Percentiles rank a stretch among this genome's conserved stretches.
Conservation (phyloP, 1,139 yeast genomes). For the Pichia sp. region DNA sequence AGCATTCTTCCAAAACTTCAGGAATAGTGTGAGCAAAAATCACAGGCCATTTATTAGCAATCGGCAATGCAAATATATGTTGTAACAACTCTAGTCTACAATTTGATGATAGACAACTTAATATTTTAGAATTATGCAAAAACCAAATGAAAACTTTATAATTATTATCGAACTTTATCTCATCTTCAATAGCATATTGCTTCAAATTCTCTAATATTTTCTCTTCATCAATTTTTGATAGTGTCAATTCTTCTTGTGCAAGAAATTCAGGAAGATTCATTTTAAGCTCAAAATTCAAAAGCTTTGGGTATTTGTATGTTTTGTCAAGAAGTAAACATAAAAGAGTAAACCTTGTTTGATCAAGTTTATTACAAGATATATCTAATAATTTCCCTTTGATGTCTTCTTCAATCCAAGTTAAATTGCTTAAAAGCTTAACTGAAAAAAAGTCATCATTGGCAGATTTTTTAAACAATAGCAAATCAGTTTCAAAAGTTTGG, state of each 20-base stretch:
- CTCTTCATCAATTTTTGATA: too few relatives aligned
- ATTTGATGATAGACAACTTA: neutral
- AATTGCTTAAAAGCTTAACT: neutral
- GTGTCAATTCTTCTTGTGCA: too few relatives aligned
- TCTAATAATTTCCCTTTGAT: neutral
- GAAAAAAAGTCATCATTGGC: neutral
- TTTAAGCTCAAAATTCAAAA: too few relatives aligned
- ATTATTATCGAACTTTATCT: neutral
- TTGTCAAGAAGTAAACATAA: neutral
- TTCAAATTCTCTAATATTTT: too few relatives aligned
- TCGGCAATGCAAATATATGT: neutral
- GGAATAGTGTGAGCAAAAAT: too few relatives aligned
- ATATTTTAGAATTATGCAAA: neutral
- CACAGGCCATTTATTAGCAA: too few relatives aligned
- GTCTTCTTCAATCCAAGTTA: neutral
- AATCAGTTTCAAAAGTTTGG: slow-evolving; percentile 5
- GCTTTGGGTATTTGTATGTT: too few relatives aligned
- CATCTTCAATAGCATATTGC: too few relatives aligned
- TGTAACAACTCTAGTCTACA: neutral
- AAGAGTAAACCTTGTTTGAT: slow-evolving; percentile 1
- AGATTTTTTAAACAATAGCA: slow-evolving; percentile 2
- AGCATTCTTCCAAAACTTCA: slow-evolving; percentile 1
- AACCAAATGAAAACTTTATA: neutral
- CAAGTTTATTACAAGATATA: slow-evolving; percentile 6
- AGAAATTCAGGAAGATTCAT: too few relatives aligned